Evolutionary conservation across 2,329 filamentous ascomycete genomes (phyloP).

Genomic region (Beauveria sp.): DNA sequence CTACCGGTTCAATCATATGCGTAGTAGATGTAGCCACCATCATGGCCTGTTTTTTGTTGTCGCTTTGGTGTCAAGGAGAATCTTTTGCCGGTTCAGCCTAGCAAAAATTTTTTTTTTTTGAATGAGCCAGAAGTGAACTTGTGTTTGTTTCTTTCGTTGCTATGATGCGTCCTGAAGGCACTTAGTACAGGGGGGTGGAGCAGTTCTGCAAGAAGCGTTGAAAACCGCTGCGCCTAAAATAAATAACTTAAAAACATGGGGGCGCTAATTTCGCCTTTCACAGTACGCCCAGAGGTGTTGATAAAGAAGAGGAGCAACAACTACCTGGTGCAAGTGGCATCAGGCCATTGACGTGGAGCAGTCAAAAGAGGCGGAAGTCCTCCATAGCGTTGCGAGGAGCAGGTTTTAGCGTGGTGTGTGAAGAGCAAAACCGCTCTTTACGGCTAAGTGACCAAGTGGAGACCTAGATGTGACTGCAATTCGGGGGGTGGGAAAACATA

Average conservation of each 20-base stretch:
- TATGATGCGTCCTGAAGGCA: not conserved
- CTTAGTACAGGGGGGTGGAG: not conserved
- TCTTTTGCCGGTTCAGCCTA: not conserved
- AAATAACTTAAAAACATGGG: not conserved
- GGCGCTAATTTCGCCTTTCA: not conserved
- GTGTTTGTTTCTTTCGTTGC: not conserved
- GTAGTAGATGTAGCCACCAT: not conserved
- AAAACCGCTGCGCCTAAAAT: not conserved
- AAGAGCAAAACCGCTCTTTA: too few species aligned
- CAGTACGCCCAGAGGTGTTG: too few species aligned
- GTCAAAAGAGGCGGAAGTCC: too few species aligned
- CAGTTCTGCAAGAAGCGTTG: not conserved
- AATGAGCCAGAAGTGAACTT: not conserved
- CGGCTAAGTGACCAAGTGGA: too few species aligned
- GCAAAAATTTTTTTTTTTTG: not conserved
- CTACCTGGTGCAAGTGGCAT: too few species aligned
- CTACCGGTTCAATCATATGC: not conserved
- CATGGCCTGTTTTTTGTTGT: not conserved
- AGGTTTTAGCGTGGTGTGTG: too few species aligned
- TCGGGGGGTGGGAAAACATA: too few species aligned
- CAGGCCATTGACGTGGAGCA: too few species aligned
- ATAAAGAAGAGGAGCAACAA: too few species aligned
- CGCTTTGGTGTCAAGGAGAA: not conserved
- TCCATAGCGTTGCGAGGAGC: too few species aligned
- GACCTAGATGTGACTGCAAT: too few species aligned